Percentiles rank a stretch among this genome's conserved stretches.
phyloP scores from a whole-genome alignment of 257 asterid species.

The Solanum rostratum region DNA sequence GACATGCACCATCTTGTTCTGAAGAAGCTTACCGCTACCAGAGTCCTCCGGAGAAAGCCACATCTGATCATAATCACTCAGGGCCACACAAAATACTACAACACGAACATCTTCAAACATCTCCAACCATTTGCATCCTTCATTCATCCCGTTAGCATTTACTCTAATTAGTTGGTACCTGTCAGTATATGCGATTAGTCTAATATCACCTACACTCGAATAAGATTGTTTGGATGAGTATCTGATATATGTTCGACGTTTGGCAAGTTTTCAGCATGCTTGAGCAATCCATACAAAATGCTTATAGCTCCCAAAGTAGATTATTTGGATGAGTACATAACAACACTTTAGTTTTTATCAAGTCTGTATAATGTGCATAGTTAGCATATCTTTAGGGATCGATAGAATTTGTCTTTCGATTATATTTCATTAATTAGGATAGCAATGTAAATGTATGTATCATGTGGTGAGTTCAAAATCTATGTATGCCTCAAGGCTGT shows the following conservation, averaged over 20 bases:
- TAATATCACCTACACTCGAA: not conserved
- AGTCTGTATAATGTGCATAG: not conserved
- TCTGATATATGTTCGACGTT: not conserved
- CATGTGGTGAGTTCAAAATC: not conserved
- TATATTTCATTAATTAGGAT: too few relatives aligned
- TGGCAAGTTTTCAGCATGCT: not conserved
- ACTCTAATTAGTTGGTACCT: conserved; percentile 24
- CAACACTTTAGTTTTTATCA: not conserved
- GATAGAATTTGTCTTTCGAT: not conserved
- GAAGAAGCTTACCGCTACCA: not conserved
- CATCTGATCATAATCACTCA: conserved; percentile 6
- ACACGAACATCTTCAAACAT: conserved; percentile 20
- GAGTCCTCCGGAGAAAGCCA: not conserved
- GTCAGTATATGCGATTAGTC: not conserved
- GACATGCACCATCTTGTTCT: conserved; percentile 12
- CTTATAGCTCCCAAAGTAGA: not conserved
- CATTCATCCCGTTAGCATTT: conserved; percentile 5
- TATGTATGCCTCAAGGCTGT: not conserved
- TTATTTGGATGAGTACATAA: not conserved
- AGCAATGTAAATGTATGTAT: too few relatives aligned
- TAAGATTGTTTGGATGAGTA: not conserved
- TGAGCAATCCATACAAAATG: not conserved
- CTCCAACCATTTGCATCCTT: conserved; percentile 13
- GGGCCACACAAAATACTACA: conserved; percentile 6
- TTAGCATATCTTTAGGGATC: not conserved